A percentile compares a stretch with the other conserved stretches of the same genome.
phyloP scores from a whole-genome alignment of 805 yeast species.

The Clavispora santaluciae region DNA sequence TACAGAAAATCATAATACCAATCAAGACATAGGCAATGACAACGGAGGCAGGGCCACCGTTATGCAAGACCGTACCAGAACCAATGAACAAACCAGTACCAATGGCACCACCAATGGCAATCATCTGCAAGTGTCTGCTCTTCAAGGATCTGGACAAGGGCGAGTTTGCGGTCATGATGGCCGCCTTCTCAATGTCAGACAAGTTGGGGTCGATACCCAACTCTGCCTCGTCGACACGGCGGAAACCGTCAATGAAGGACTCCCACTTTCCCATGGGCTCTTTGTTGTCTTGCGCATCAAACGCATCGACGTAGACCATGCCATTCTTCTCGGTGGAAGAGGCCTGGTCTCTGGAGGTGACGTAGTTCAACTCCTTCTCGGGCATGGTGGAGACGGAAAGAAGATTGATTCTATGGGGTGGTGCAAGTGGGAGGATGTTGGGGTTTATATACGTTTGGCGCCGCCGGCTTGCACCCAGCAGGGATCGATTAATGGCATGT shows the following conservation, averaged over 20 bases:
- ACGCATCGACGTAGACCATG: conserved; percentile 33
- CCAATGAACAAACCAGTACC: conserved; percentile 71
- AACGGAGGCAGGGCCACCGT: conserved; percentile 62
- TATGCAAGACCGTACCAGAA: conserved; percentile 49
- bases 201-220: conserved; percentile 39
- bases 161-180: conserved; percentile 46
- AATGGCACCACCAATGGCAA: conserved; percentile 64
- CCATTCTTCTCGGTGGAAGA: conserved; percentile 34
- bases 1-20: conserved; percentile 54
- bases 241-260: conserved; percentile 28
- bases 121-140: conserved; percentile 59
- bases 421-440: no score
- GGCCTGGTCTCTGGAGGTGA: conserved; percentile 33
- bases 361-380: conserved; percentile 38
- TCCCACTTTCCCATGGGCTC: conserved; percentile 14
- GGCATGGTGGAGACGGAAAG: conserved; percentile 27
- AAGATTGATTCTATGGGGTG: no score
- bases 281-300: conserved; percentile 17
- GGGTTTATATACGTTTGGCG: neutral
- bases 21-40: conserved; percentile 55
- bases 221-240: conserved; percentile 28
- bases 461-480: neutral
- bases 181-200: conserved; percentile 42
- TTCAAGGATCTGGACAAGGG: conserved; percentile 55
- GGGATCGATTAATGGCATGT: neutral